These are phyloP conservation scores for Cytospora leucostoma DNA, from an alignment of 2,329 filamentous ascomycete species.

Conservation along the genomic window DNA sequence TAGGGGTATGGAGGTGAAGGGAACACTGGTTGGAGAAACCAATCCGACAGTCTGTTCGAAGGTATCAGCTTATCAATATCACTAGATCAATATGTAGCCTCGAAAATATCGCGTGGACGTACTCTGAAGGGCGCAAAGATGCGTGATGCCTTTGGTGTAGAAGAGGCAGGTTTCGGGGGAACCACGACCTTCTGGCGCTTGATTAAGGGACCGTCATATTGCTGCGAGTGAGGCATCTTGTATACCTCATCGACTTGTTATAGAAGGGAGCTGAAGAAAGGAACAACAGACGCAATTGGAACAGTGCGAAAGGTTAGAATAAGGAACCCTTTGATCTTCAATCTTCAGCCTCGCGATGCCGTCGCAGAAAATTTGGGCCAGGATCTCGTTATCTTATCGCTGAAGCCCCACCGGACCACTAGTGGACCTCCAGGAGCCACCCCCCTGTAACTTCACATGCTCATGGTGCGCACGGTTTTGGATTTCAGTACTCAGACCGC, in stretches of 20 bases:
- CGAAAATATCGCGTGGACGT: slow-evolving; percentile 40
- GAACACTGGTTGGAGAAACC: slow-evolving; percentile 85
- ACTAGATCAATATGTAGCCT: slow-evolving; percentile 6
- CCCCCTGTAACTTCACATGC: background rate
- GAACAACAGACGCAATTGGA: background rate
- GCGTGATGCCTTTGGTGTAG: slow-evolving; percentile 60
- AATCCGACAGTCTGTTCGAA: slow-evolving; percentile 79
- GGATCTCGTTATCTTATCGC: slow-evolving; percentile 24
- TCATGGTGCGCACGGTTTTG: background rate
- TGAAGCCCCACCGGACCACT: background rate
- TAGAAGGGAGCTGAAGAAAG: background rate
- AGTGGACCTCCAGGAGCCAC: background rate
- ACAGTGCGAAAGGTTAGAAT: background rate
- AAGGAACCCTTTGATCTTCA: slow-evolving; percentile 8
- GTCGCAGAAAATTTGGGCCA: slow-evolving; percentile 16
- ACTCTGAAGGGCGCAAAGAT: slow-evolving; percentile 95
- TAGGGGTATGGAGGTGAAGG: slow-evolving; percentile 84
- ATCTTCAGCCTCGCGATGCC: background rate
- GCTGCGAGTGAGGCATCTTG: slow-evolving; percentile 59
- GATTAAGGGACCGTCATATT: slow-evolving; percentile 59
- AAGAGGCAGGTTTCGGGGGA: slow-evolving; percentile 40
- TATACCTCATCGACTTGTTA: background rate
- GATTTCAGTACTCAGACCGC: background rate
- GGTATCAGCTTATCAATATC: slow-evolving; percentile 7
- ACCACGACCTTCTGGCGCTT: slow-evolving; percentile 75